Conservation (phyloP, 306 rosid genomes). For the Leucaena leucocephala region DNA sequence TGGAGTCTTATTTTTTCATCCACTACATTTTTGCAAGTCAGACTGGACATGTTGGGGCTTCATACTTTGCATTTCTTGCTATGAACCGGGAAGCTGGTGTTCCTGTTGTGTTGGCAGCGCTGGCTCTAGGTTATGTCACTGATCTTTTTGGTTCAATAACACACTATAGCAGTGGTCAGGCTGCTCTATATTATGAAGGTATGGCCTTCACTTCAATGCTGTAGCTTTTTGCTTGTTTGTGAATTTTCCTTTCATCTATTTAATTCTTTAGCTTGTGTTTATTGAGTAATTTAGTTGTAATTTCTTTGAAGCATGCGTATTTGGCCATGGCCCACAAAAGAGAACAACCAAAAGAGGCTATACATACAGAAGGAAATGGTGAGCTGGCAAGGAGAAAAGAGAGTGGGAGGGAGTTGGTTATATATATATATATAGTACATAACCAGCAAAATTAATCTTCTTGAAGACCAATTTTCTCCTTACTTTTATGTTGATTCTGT, state of each 20-base stretch:
- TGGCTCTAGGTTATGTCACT: slow-evolving; percentile 80
- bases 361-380: background rate
- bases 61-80: slow-evolving; percentile 85
- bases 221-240: too few relatives aligned
- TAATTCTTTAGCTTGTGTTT: too few relatives aligned
- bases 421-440: too few relatives aligned
- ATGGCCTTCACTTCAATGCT: slow-evolving; percentile 34
- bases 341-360: background rate
- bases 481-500: slow-evolving; percentile 27
- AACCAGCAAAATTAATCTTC: slow-evolving; percentile 8
- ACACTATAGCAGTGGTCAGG: slow-evolving; percentile 95
- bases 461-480: slow-evolving; percentile 1
- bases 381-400: background rate
- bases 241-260: slow-evolving; percentile 17
- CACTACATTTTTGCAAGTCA: slow-evolving; percentile 99
- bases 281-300: background rate
- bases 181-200: slow-evolving; percentile 99
- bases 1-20: slow-evolving; percentile 77
- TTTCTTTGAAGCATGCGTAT: background rate
- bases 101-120: slow-evolving; percentile 72
- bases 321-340: background rate
- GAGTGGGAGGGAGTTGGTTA: background rate
- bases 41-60: slow-evolving; percentile 92
- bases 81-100: slow-evolving; percentile 94
- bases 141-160: slow-evolving; percentile 88